These are phyloP conservation scores for Pestalotiopsis sp. DNA, from an alignment of 2,329 filamentous ascomycete species.

Conservation along the genomic window DNA sequence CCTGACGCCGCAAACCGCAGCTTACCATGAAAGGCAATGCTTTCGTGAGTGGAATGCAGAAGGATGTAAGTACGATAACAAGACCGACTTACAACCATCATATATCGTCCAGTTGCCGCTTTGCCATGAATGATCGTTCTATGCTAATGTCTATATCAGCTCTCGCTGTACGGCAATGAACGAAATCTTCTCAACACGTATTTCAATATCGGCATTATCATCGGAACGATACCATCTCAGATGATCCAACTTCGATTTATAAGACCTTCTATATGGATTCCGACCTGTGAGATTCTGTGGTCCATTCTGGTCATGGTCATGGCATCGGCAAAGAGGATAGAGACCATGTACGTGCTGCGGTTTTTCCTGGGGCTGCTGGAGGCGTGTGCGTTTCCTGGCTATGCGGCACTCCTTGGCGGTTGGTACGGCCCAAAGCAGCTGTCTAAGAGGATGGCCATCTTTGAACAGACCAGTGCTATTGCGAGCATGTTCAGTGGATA, in stretches of 20 bases:
- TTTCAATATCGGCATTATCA: conserved; percentile 9
- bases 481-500: conserved; percentile 10
- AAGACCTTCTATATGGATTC: conserved; percentile 34
- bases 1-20: not conserved
- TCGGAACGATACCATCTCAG: conserved; percentile 30
- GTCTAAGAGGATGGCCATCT: conserved; percentile 27
- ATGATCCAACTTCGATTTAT: conserved; percentile 21
- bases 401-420: conserved; percentile 29
- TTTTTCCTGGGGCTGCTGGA: conserved; percentile 36
- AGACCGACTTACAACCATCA: not conserved
- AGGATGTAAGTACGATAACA: conserved; percentile 19
- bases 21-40: conserved; percentile 21
- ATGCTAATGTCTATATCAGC: conserved; percentile 25
- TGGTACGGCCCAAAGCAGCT: conserved; percentile 35
- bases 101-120: no score
- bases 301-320: conserved; percentile 28
- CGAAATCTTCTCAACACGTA: conserved; percentile 9
- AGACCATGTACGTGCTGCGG: conserved; percentile 29
- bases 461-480: conserved; percentile 22
- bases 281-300: conserved; percentile 30
- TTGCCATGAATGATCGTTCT: no score
- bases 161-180: conserved; percentile 17
- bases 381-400: conserved; percentile 28
- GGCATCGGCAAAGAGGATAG: conserved; percentile 18
- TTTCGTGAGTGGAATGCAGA: conserved; percentile 35